Evolutionary conservation across 2,329 filamentous ascomycete genomes (phyloP).

Genomic region (Tolypocladium inflatum): DNA sequence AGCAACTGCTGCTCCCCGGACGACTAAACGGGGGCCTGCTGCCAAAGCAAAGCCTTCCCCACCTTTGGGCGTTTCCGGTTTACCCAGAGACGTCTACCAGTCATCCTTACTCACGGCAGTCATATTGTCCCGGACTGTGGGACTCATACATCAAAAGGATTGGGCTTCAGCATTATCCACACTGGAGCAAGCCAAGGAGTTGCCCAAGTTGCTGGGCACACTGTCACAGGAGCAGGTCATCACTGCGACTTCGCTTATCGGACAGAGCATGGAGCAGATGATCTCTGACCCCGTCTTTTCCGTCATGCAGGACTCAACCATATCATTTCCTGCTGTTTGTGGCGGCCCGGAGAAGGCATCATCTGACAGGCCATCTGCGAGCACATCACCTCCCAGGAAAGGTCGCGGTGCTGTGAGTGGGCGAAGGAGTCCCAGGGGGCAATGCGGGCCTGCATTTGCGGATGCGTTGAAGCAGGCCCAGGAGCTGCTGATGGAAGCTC

Average conservation of each 20-base stretch:
- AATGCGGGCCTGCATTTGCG: conserved; percentile 34
- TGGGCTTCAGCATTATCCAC: conserved; percentile 49
- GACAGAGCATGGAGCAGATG: conserved; percentile 63
- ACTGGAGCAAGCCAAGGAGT: conserved; percentile 39
- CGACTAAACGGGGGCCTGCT: conserved; percentile 3
- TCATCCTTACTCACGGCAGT: conserved; percentile 25
- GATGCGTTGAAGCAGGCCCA: conserved; percentile 56
- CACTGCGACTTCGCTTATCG: conserved; percentile 58
- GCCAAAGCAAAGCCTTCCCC: conserved; percentile 12
- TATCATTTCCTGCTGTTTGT: conserved; percentile 69
- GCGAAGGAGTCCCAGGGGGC: conserved; percentile 20
- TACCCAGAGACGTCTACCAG: conserved; percentile 24
- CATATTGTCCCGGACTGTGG: conserved; percentile 29
- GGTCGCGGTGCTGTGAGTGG: conserved; percentile 12
- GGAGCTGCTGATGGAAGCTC: conserved; percentile 54
- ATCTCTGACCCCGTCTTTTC: conserved; percentile 76
- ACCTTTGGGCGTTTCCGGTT: conserved; percentile 5
- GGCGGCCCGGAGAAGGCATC: conserved; percentile 29
- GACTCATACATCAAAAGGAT: conserved; percentile 38
- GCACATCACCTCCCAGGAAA: conserved; percentile 25
- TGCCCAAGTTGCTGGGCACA: conserved; percentile 29
- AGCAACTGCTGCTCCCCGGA: conserved; percentile 5
- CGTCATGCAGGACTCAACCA: conserved; percentile 83
- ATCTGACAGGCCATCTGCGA: conserved; percentile 21
- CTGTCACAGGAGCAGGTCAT: conserved; percentile 46